Conservation (phyloP, 1,284 basidiomycete genomes). For the Rhodotorula sp. region DNA sequence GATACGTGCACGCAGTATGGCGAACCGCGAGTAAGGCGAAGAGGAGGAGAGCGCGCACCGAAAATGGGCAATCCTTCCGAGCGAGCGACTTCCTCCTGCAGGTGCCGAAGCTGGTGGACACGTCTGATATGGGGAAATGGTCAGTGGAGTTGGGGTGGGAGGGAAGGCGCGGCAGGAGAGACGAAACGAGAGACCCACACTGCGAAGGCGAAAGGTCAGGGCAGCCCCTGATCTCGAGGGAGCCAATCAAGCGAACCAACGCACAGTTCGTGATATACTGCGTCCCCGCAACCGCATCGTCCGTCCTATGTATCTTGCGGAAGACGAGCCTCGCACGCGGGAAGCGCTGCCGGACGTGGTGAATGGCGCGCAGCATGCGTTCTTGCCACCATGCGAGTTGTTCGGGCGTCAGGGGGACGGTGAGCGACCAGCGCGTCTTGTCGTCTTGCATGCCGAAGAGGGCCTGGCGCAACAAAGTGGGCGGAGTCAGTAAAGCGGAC, state of each 20-base stretch:
- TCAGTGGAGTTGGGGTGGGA: neutral
- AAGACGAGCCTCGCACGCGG: slow-evolving; percentile 34
- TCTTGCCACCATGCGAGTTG: slow-evolving; percentile 42
- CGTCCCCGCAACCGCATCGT: slow-evolving; percentile 34
- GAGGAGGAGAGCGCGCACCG: slow-evolving; percentile 10
- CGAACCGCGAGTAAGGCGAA: too few relatives aligned
- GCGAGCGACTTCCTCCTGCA: slow-evolving; percentile 38
- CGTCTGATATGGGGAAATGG: slow-evolving; percentile 10
- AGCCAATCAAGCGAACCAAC: neutral
- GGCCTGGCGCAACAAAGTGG: slow-evolving; percentile 10
- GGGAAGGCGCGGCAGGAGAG: too few relatives aligned
- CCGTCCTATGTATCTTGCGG: slow-evolving; percentile 37
- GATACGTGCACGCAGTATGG: too few relatives aligned
- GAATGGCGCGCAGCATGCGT: slow-evolving; percentile 34
- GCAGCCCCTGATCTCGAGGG: neutral
- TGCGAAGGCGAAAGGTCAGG: neutral
- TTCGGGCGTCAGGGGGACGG: slow-evolving; percentile 33
- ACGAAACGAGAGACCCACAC: slow-evolving; percentile 6
- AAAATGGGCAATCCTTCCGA: slow-evolving; percentile 36
- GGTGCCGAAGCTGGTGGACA: slow-evolving; percentile 36
- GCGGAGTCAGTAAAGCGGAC: neutral
- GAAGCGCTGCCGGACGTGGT: slow-evolving; percentile 32
- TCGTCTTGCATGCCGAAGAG: slow-evolving; percentile 41
- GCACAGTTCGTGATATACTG: slow-evolving; percentile 41
- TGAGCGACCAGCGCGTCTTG: slow-evolving; percentile 35